Evolutionary conservation across 106 monocot species (phyloP), one percentile per base, ranked within the genome.

Genomic region (Apostasia shenzhenica): DNA sequence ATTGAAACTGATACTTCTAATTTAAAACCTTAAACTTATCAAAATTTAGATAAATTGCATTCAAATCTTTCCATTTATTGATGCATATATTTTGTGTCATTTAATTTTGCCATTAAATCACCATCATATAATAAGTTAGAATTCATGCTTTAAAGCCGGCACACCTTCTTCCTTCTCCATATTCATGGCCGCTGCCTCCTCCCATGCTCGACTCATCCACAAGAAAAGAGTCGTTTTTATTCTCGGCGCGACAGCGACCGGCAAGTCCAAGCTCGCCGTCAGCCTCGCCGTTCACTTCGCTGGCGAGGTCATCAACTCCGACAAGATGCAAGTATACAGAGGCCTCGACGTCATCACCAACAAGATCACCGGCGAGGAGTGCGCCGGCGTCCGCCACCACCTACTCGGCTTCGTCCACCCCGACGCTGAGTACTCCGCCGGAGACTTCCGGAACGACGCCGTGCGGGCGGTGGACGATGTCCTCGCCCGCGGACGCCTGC

Each of bases 261-360:
- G 88, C 4, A 88, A 88, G 55, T 81, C 88, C 2, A 72, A 75
- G 68, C 81, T 88, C 37, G 73, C 88, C 55, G 69, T 88, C 60
- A 76, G 75, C 70, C 78, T 88, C 14, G 88, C 83, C 48, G 6
- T 6, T 44, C 65, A 57, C 41, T 81, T 81, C 53, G 47, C n/a
- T 40, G 83, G 75, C 4, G 88, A 88, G 53, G 63, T 88, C 26
- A 57, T 88, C 42, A 88, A 88, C 56, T 84, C 84, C n/a, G 88
- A 88, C 81, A 88, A 88, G 61, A 88, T 88, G 61, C 88, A 88
- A 49, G 81, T 88, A 2, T 76, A 88, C 76, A 59, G 59, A 41
- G 88, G 83, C 73, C 88, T 88, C 57, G 57, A 73, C 54, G 58
- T 83, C 5, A 68, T 81, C 44, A 81, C 84, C 57, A 88, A 88